These are phyloP conservation scores for Coix lacrymajobi DNA, from an alignment of 176 grass and related monocot species.

Conservation along the genomic window DNA sequence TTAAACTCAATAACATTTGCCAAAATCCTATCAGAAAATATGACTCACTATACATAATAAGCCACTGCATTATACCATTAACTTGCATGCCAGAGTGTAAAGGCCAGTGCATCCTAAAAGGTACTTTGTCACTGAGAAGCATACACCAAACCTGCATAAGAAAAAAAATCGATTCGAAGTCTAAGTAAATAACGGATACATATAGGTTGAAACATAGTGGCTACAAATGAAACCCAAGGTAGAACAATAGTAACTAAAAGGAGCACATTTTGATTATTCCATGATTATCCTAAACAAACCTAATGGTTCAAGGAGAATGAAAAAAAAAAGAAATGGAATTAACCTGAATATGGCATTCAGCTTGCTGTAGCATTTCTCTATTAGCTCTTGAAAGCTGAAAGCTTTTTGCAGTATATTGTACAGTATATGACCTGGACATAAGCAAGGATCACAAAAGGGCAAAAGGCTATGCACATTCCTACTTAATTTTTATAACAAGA, in stretches of 20 bases:
- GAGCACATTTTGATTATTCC: neutral
- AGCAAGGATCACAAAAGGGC: neutral
- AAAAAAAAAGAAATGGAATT: constrained; percentile 11
- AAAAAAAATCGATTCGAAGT: constrained; percentile 17
- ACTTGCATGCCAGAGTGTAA: constrained; percentile 59
- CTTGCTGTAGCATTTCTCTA: constrained; percentile 55
- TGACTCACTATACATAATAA: constrained; percentile 9
- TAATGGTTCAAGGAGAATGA: neutral
- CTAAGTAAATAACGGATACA: neutral
- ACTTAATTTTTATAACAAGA: neutral
- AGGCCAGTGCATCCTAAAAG: constrained; percentile 93
- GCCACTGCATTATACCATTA: constrained; percentile 55
- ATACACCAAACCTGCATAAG: constrained; percentile 80
- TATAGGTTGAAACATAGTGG: neutral
- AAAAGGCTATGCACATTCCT: neutral
- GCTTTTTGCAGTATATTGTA: constrained; percentile 48
- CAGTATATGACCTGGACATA: constrained; percentile 41
- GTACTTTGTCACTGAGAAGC: constrained; percentile 76
- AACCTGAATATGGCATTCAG: constrained; percentile 74
- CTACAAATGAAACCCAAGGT: constrained; percentile 11
- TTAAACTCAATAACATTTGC: constrained; percentile 28
- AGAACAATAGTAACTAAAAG: constrained; percentile 5
- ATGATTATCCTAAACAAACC: neutral
- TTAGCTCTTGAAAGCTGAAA: constrained; percentile 62
- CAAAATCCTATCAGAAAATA: constrained; percentile 18